Evolutionary conservation across 305 asterid genomes (phyloP), one percentile per base, ranked within the genome.

Genomic region (Solanum hybrid): DNA sequence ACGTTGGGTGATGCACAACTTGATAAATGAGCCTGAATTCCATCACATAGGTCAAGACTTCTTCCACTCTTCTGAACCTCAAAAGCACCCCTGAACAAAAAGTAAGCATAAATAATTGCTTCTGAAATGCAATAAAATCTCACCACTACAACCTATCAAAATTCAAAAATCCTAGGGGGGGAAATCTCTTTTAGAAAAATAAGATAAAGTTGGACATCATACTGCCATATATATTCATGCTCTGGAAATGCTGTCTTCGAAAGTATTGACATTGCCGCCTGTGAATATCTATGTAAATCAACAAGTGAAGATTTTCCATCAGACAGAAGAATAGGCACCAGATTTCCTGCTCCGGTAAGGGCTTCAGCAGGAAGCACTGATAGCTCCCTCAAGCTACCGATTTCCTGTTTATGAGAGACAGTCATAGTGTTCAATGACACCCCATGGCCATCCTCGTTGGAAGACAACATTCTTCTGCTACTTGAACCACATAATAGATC

Each of bases 11-110:
- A 97, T 89, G 97, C 98, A 87, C 92, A 89, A 79, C 96, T 92
- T 51, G 99, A 97, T 71, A 94, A 88, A 95, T 97, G 98, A 89
- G 98, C 99, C 93, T 97, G 99, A 85, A 97, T 90, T 87, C 99
- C 98, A 88, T 97, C 96, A 93, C 94, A 92, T 27, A 90, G 86
- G 60, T 92, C 93, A 88, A 92, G 81, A 89, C 72, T 76, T 92
- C 93, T 93, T 89, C 94, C 94, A 91, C 93, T 90, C 90, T 92
- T 94, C 90, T 87, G 91, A 87, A 97, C 91, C 93, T 94, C 97
- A 92, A 97, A 96, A 87, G 94, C 93, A 88, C 99, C 99, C 90
- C 99, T 97, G 95, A 92, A 95, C 36, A 85, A 56, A 79, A 88
- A 79, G 69, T 22, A 31, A 84, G 27, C 75, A 11, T 26, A 51